Evolutionary conservation across 495 filamentous ascomycete species (phyloP), one percentile per base, ranked within the genome.

Genomic region (Penicillium verhagenii): DNA sequence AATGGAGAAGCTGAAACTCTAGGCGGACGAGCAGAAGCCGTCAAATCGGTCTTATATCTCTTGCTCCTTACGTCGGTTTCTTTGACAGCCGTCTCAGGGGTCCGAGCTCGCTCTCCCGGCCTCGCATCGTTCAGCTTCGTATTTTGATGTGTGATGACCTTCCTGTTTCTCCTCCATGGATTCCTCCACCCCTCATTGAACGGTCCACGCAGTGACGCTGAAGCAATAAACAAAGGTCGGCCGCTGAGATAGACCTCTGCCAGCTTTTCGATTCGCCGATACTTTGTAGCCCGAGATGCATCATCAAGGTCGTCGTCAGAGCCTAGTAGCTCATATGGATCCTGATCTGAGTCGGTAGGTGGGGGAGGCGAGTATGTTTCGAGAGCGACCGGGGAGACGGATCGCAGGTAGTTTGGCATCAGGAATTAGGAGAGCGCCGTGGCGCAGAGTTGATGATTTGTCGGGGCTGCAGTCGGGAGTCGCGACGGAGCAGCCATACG

Each of bases 121-220:
- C 21, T 20, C 26, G 23, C 9, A 19, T 11, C 28, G 16, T 20
- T 33, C n/a, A 25, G 7, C 31, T 23, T 8, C 3, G 31, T 6
- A 24, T 37, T 13, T 1, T 8, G n/a, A 7, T 37, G 38, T 5
- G 29, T 23, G 7, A n/a, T 18, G 4, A 10, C 11, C 44, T 45
- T 61, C 46, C 75, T 54, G 6, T 68, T 46, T 46, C 73, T 76
- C 26, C 59, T 72, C 87, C 85, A 89, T 0, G 86, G 87, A 57
- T 90, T 90, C 21, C 58, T 55, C 87, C 87, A 90, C 24, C 74
- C 78, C 1, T 74, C 65, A 14, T 83, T 78, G 46, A 90, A 86
- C 1, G 87, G 87, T 0, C 87, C 87, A 19, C 70, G 75, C 16
- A 90, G 68, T 9, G 76, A 74, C 11, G 86, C 83, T 5, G 86